Percentiles rank a stretch among this genome's conserved stretches.
Conservation (phyloP, 2,329 filamentous ascomycete species). For the Didymella segeticola region DNA sequence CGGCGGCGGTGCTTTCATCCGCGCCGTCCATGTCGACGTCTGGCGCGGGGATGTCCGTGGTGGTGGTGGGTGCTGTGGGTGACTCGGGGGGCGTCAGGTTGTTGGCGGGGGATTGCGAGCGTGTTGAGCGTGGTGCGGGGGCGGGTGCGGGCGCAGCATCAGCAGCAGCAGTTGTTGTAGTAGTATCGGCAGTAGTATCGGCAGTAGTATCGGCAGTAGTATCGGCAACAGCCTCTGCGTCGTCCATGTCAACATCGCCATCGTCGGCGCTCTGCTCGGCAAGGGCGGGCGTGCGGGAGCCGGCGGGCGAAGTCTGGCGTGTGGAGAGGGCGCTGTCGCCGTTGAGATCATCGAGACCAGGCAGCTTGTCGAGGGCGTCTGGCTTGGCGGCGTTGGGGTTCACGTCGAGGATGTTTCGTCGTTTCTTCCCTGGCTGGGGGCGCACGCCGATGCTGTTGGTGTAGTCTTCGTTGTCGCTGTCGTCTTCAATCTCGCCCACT, state of each 20-base stretch:
- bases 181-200: too few relatives aligned
- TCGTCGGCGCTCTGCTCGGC: conserved; percentile 38
- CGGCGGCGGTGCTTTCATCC: conserved; percentile 28
- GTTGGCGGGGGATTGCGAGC: conserved; percentile 39
- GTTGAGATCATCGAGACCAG: conserved; percentile 37
- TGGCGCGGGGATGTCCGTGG: conserved; percentile 21
- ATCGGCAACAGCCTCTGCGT: conserved; percentile 20
- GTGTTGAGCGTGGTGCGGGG: conserved; percentile 19
- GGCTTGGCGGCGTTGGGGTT: conserved; percentile 57
- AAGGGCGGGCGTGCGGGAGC: conserved; percentile 38
- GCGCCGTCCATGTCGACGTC: conserved; percentile 44
- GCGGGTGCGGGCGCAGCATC: conserved; percentile 17
- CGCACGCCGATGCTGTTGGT: conserved; percentile 74
- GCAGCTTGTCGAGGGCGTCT: conserved; percentile 35
- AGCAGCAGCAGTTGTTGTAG: conserved; percentile 18
- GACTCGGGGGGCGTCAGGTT: conserved; percentile 48
- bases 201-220: too few relatives aligned
- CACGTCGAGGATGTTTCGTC: conserved; percentile 66
- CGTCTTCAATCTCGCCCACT: conserved; percentile 74
- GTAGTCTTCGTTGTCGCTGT: conserved; percentile 88
- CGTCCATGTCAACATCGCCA: conserved; percentile 48
- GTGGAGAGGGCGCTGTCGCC: conserved; percentile 41
- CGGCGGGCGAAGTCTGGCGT: conserved; percentile 36
- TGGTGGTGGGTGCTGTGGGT: conserved; percentile 25
- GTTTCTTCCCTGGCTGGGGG: conserved; percentile 57